Base-by-base conservation (phyloP, 2,329 filamentous ascomycete genomes). In the Pseudopyrenochaeta lycopersici region DNA sequence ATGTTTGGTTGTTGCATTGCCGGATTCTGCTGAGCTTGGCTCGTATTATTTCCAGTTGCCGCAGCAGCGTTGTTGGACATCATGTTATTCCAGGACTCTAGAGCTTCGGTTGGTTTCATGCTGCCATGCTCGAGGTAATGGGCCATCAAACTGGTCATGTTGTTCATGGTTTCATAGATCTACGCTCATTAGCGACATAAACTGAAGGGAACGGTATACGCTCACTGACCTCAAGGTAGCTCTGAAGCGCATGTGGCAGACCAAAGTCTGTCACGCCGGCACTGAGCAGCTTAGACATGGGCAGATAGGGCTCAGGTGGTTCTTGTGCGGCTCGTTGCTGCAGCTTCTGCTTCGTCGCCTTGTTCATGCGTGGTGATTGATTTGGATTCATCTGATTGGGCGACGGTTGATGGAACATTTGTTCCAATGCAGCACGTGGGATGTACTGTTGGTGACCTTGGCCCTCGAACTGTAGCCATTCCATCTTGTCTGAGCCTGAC, bases 381-480 rank as follows among this genome's bases (percentile, higher is more conserved):
- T 83, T 87, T 67, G 81, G 81, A 46, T 83, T 83, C 55, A 70
- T 55, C 42, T 67, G 72, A 18, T 68, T 71, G 10, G 82, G 80
- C 12, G 81, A 81, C 58, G 79, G 80, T 56, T 81, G 73, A 9
- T 61, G 63, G 46, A 81, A 75, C 38, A 80, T 70, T 52, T 70
- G 70, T 66, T 76, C 83, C 66, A 88, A 68, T 43, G 81, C 82
- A 56, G 82, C 85, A 48, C 91, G 86, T 18, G 92, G 88, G 40
- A 98, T 81, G 67, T 90, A 97, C 76, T 98, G 93, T 63, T 93
- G 90, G 67, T 96, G 90, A 44, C 82, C 84, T 31, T 82, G 84
- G 1, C 90, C 91, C 41, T 88, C 82, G 63, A 98, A 93, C 66
- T 97, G 91, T 43, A 98, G 84, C 55, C 92, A 81, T 57, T 97